Evolutionary conservation across 2,329 filamentous ascomycete species (phyloP).

Genomic region (Cladosporium sp.): DNA sequence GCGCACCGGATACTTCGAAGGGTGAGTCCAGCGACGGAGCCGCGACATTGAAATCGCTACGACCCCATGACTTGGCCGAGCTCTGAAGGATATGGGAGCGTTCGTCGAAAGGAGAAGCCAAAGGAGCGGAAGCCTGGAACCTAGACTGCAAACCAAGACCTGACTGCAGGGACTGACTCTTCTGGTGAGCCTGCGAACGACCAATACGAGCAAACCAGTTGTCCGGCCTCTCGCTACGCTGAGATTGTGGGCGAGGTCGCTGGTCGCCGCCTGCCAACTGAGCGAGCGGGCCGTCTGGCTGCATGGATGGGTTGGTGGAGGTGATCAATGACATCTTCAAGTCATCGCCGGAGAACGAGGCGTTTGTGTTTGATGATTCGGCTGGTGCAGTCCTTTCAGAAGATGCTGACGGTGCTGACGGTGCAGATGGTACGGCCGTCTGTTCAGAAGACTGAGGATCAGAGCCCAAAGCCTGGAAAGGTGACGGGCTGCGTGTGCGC

Average conservation of each 20-base stretch:
- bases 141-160: conserved; percentile 33
- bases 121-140: conserved; percentile 16
- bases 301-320: conserved; percentile 48
- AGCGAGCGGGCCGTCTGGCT: conserved; percentile 42
- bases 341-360: conserved; percentile 42
- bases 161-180: conserved; percentile 45
- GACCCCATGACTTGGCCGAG: conserved; percentile 28
- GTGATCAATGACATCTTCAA: conserved; percentile 47
- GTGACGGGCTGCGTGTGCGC: conserved; percentile 55
- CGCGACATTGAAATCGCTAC: conserved; percentile 24
- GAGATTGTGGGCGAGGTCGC: conserved; percentile 26
- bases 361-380: conserved; percentile 21
- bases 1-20: conserved; percentile 48
- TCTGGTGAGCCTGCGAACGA: conserved; percentile 45
- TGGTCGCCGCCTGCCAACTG: conserved; percentile 38
- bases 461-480: conserved; percentile 38
- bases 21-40: conserved; percentile 43
- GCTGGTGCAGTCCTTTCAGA: neutral
- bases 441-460: conserved; percentile 24
- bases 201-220: conserved; percentile 37
- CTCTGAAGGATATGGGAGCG: conserved; percentile 29
- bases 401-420: neutral
- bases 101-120: conserved; percentile 41
- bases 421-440: conserved; percentile 16
- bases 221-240: conserved; percentile 26